Evolutionary conservation across 2,329 filamentous ascomycete genomes (phyloP), one percentile per base, ranked within the genome.

Genomic region (Zarea fungicola): DNA sequence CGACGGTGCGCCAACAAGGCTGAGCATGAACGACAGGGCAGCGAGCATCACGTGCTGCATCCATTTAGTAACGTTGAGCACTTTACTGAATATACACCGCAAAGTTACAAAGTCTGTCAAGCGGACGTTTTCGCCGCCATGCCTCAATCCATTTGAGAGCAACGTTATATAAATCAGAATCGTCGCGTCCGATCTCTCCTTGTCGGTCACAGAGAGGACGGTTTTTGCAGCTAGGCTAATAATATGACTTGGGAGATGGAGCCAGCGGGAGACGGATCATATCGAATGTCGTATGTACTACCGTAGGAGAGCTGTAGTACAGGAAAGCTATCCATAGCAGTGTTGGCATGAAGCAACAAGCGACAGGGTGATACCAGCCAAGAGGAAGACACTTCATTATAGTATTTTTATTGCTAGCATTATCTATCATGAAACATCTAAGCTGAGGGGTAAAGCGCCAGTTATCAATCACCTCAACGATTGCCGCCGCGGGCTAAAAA

Each of bases 361-460:
- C 16, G 31, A 34, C 31, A n/a, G 9, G n/a, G 31, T 34, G 14
- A 34, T 34, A n/a, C 31, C 14, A 8, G 16, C 29, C 22, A 31
- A 47, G 41, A 55, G 50, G n/a, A 35, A 28, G 16, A 43, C 52
- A 10, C 32, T 4, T 35, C 41, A 55, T 54, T 3, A 50, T 43
- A 11, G 29, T 55, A 21, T 55, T 45, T 21, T 55, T 55, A 28
- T 44, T 55, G 21, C 28, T 5, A 11, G 53, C 53, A 32, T 56
- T 55, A 22, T 56, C 47, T 4, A 53, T 40, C n/a, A 45, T 37
- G 26, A 52, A 48, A 32, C 45, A 48, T 26, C 50, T 45, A 40
- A 49, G 25, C 18, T 28, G 10, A 23, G 16, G 11, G 25, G 19
- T 10, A 18, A 53, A 36, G 10, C 35, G 48, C 29, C 39, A 53